These are phyloP conservation scores for Eudorina sp. DNA, from an alignment of 139 green algal species.

Conservation along the genomic window DNA sequence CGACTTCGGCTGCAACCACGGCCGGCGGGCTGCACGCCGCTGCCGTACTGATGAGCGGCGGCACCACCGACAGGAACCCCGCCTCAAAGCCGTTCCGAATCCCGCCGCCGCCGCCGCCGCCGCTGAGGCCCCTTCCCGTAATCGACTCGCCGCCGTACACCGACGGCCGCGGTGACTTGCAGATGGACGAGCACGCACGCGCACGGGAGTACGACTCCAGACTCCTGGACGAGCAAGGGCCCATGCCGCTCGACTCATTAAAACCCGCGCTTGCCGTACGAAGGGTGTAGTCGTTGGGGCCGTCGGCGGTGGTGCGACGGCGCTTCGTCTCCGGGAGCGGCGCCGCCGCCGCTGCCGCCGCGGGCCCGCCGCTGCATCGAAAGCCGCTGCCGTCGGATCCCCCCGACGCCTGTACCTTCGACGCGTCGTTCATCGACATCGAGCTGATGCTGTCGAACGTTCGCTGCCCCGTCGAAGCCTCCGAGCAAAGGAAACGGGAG, in stretches of 20 bases:
- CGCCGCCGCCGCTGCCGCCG: neutral
- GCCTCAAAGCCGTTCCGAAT: neutral
- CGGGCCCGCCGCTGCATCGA: neutral
- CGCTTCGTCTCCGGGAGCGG: neutral
- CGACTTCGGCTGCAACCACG: neutral
- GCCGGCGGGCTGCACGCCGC: neutral
- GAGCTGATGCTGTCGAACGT: neutral
- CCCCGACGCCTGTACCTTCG: neutral
- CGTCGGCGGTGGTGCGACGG: neutral
- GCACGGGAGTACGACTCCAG: neutral
- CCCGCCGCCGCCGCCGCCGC: neutral
- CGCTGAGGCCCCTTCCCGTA: neutral
- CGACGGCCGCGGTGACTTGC: neutral
- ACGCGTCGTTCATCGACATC: neutral
- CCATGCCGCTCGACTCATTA: neutral
- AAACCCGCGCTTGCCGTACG: too few species aligned
- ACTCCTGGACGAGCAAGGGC: neutral
- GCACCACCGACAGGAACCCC: neutral
- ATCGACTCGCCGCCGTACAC: constrained; percentile 2
- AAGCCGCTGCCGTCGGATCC: neutral
- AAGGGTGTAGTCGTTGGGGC: too few species aligned
- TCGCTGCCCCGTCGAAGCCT: neutral
- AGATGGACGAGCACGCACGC: neutral
- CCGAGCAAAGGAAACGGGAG: neutral
- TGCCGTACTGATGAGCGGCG: neutral